A percentile compares a stretch with the other conserved stretches of the same genome.
Conservation (phyloP, 805 yeast genomes). For the Yarrowia sp. region DNA sequence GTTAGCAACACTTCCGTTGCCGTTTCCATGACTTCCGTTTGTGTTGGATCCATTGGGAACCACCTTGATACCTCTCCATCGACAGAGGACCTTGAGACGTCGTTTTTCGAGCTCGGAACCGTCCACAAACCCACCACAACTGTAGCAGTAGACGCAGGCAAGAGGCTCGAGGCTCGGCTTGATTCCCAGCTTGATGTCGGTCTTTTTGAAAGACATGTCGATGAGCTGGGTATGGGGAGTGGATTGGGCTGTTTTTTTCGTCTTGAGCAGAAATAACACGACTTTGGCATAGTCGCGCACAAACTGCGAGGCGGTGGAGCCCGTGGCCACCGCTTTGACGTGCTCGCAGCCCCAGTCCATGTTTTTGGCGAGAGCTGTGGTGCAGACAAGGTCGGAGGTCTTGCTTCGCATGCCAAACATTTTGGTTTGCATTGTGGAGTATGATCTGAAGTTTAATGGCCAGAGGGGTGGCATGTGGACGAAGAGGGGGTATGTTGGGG, state of each 20-base stretch:
- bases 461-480: no score
- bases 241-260: background rate
- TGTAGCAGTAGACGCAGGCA: slow-evolving; percentile 60
- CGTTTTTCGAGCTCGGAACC: slow-evolving; percentile 51
- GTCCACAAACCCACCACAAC: slow-evolving; percentile 68
- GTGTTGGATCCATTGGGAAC: background rate
- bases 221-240: background rate
- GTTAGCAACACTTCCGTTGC: background rate
- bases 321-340: slow-evolving; percentile 5
- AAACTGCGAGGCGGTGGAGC: slow-evolving; percentile 12
- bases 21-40: background rate
- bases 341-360: slow-evolving; percentile 25
- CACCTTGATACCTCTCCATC: background rate
- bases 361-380: background rate
- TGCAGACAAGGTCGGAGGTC: no score
- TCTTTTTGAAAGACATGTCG: slow-evolving; percentile 10
- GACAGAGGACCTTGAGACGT: slow-evolving; percentile 1
- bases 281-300: slow-evolving; percentile 17
- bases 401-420: no score
- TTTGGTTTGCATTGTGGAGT: background rate
- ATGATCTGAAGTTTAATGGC: background rate
- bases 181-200: background rate
- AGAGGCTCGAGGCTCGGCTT: slow-evolving; percentile 13
- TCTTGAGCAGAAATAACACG: slow-evolving; percentile 7
- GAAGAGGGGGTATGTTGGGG: no score